These are phyloP conservation scores for Tubosaeta sp. DNA, from an alignment of 768 basidiomycete genomes.

Conservation along the genomic window DNA sequence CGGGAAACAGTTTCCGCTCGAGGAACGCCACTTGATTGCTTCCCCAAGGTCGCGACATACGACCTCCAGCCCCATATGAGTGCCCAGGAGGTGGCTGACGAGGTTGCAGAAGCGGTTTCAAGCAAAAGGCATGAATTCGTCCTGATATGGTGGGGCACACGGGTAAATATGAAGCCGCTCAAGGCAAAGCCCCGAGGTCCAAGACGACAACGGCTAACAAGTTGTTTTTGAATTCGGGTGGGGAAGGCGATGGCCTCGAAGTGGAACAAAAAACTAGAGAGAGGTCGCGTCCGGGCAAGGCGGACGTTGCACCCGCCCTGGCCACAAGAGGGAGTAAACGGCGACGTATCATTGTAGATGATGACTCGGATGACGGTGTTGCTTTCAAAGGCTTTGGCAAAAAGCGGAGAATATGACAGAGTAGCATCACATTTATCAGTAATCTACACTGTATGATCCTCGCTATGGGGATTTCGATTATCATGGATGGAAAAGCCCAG, in stretches of 20 bases:
- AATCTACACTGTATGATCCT: not conserved
- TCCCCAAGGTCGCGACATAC: conserved; percentile 93
- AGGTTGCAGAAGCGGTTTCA: conserved; percentile 83
- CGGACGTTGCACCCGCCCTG: not conserved
- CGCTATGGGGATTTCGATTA: conserved; percentile 24
- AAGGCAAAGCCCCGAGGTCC: conserved; percentile 48
- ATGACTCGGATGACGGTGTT: conserved; percentile 68
- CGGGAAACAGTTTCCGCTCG: conserved; percentile 83
- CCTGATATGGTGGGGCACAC: conserved; percentile 99
- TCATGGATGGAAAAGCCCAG: conserved; percentile 81
- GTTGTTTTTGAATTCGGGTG: conserved; percentile 52
- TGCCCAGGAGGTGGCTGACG: conserved; percentile 82
- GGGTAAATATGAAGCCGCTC: conserved; percentile 87
- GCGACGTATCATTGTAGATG: conserved; percentile 44
- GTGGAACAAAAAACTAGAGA: not conserved
- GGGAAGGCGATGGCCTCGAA: conserved; percentile 28
- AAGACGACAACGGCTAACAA: conserved; percentile 32
- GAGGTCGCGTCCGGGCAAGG: conserved; percentile 6
- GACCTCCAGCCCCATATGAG: conserved; percentile 90
- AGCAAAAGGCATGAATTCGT: conserved; percentile 75
- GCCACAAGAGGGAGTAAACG: conserved; percentile 20
- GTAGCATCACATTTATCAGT: not conserved
- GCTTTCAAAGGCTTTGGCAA: conserved; percentile 61
- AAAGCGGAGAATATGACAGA: conserved; percentile 21
- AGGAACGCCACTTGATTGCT: conserved; percentile 83